Evolutionary conservation across 1,139 yeast species (phyloP).

Genomic region (Saccharomyces uvarum): DNA sequence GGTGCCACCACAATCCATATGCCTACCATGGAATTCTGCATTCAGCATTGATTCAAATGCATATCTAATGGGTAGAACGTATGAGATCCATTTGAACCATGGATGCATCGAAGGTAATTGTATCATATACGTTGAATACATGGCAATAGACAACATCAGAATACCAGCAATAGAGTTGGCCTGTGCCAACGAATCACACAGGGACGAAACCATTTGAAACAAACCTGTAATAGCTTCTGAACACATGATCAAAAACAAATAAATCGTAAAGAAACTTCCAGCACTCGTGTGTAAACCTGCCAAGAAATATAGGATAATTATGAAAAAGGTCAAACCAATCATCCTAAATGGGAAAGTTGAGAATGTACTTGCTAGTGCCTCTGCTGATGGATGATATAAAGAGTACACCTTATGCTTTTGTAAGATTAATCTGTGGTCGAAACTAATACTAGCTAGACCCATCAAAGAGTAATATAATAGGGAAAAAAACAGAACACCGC

Average conservation of each 20-base stretch:
- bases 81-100: constrained; percentile 59
- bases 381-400: constrained; percentile 54
- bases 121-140: constrained; percentile 50
- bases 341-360: constrained; percentile 45
- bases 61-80: constrained; percentile 49
- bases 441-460: constrained; percentile 50
- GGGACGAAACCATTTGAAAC: constrained; percentile 46
- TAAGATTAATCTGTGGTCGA: constrained; percentile 45
- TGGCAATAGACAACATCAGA: constrained; percentile 40
- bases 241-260: constrained; percentile 39
- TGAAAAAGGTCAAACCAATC: constrained; percentile 39
- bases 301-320: constrained; percentile 45
- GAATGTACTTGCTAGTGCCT: constrained; percentile 42
- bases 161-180: constrained; percentile 50
- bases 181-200: constrained; percentile 39
- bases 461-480: constrained; percentile 47
- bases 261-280: constrained; percentile 47
- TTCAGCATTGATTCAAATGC: constrained; percentile 50
- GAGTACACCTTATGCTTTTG: constrained; percentile 51
- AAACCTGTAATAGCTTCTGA: constrained; percentile 39
- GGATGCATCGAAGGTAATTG: constrained; percentile 55
- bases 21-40: constrained; percentile 50
- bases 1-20: constrained; percentile 42
- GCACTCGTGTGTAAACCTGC: constrained; percentile 44
- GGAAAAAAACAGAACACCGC: constrained; percentile 50